phyloP scores from a whole-genome alignment of 2,329 filamentous ascomycete species.

The Parascedosporium putredinis region DNA sequence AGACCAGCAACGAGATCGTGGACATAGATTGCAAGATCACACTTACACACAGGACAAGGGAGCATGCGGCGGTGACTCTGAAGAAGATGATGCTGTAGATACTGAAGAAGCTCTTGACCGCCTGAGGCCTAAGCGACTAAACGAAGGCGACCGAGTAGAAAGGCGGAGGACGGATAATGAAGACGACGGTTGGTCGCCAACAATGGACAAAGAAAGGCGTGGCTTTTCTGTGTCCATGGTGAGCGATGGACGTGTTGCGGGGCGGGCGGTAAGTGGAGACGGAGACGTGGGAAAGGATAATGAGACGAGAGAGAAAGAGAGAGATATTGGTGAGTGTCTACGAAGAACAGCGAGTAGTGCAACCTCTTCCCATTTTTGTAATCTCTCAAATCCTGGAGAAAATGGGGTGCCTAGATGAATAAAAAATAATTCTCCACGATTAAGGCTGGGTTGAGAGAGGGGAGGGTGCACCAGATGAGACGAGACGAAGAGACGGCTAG shows the following conservation, averaged over 20 bases:
- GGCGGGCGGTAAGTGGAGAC: background rate
- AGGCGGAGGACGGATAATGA: slow-evolving; percentile 22
- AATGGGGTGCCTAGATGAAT: no score
- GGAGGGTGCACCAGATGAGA: background rate
- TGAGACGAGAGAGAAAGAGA: no score
- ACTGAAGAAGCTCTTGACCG: slow-evolving; percentile 21
- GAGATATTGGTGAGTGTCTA: no score
- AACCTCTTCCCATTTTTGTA: slow-evolving; percentile 1
- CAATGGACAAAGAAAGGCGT: slow-evolving; percentile 1
- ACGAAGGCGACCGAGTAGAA: slow-evolving; percentile 20
- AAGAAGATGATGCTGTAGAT: slow-evolving; percentile 15
- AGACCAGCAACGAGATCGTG: no score
- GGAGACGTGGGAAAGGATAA: background rate
- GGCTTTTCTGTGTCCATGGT: slow-evolving; percentile 5
- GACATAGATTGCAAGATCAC: no score
- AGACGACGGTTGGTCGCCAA: slow-evolving; percentile 13
- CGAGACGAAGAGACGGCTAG: background rate
- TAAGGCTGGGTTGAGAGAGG: background rate
- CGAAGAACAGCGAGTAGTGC: background rate
- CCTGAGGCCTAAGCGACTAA: slow-evolving; percentile 21
- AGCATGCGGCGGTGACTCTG: slow-evolving; percentile 15
- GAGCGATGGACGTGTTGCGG: background rate
- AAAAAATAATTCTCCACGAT: no score
- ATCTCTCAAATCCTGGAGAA: no score
- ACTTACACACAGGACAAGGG: slow-evolving; percentile 24